These are phyloP conservation scores for Ustilago crameri DNA, from an alignment of 1,284 basidiomycete genomes.

Conservation along the genomic window DNA sequence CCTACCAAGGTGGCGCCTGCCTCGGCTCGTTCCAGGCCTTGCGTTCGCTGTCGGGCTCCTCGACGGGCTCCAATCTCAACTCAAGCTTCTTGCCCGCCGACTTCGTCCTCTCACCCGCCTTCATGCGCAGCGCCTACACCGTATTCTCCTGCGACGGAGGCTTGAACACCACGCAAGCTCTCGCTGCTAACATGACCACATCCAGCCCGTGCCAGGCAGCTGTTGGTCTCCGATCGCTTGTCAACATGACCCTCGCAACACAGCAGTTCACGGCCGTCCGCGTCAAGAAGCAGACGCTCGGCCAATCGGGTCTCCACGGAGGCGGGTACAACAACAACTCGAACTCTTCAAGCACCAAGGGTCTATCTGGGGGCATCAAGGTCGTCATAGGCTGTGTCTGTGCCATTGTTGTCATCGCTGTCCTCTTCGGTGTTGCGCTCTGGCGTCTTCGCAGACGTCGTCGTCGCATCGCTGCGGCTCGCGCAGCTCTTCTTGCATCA, in stretches of 20 bases:
- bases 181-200: conserved; percentile 23
- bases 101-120: conserved; percentile 57
- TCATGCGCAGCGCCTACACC: conserved; percentile 60
- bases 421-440: conserved; percentile 49
- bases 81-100: conserved; percentile 51
- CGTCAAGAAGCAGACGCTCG: conserved; percentile 55
- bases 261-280: conserved; percentile 59
- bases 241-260: conserved; percentile 47
- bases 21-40: conserved; percentile 62
- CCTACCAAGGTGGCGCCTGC: conserved; percentile 35
- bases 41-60: conserved; percentile 35
- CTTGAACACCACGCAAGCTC: conserved; percentile 20
- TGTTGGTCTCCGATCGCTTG: conserved; percentile 52
- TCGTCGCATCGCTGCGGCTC: conserved; percentile 37
- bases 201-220: conserved; percentile 46
- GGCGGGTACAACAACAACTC: conserved; percentile 19
- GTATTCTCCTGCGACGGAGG: conserved; percentile 56
- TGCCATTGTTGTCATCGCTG: conserved; percentile 51
- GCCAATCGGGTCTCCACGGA: conserved; percentile 37
- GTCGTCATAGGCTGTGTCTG: conserved; percentile 54
- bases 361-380: conserved; percentile 58
- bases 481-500: conserved; percentile 28
- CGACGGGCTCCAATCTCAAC: conserved; percentile 32
- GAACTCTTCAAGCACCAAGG: conserved; percentile 33
- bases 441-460: conserved; percentile 45